A percentile compares a stretch with the other conserved stretches of the same genome.
Conservation (phyloP, 768 basidiomycete species). For the Vararia minispora region DNA sequence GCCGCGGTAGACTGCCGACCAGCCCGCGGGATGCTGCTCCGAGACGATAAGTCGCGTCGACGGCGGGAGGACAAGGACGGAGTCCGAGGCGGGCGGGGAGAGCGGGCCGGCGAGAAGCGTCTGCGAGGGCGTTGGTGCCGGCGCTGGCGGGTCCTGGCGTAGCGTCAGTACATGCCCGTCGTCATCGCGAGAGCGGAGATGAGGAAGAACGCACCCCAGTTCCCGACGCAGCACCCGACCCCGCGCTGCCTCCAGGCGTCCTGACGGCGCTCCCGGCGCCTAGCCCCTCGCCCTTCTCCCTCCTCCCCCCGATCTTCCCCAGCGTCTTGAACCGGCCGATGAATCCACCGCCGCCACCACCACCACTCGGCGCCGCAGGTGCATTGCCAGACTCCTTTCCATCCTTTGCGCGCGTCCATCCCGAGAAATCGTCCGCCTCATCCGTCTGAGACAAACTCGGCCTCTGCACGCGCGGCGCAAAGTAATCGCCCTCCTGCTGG, state of each 20-base stretch:
- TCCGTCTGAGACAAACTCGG: constrained; percentile 30
- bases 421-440: constrained; percentile 38
- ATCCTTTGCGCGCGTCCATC: constrained; percentile 20
- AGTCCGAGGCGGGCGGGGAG: constrained; percentile 68
- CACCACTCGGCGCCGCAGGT: constrained; percentile 11
- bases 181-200: background rate
- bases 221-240: background rate
- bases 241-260: background rate
- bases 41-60: constrained; percentile 64
- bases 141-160: constrained; percentile 17
- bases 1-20: constrained; percentile 69
- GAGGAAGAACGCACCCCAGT: background rate
- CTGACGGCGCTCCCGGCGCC: background rate
- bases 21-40: constrained; percentile 69
- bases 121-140: constrained; percentile 41
- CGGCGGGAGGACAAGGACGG: constrained; percentile 46
- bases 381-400: background rate
- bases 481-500: constrained; percentile 37
- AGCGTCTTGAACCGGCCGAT: constrained; percentile 77
- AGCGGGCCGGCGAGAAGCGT: constrained; percentile 42
- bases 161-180: constrained; percentile 2
- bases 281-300: constrained; percentile 1
- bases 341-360: constrained; percentile 41
- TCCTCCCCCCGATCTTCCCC: constrained; percentile 43
- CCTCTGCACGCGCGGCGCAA: constrained; percentile 34